phyloP scores from a whole-genome alignment of 2,329 filamentous ascomycete genomes.

The Colletotrichum sp. region DNA sequence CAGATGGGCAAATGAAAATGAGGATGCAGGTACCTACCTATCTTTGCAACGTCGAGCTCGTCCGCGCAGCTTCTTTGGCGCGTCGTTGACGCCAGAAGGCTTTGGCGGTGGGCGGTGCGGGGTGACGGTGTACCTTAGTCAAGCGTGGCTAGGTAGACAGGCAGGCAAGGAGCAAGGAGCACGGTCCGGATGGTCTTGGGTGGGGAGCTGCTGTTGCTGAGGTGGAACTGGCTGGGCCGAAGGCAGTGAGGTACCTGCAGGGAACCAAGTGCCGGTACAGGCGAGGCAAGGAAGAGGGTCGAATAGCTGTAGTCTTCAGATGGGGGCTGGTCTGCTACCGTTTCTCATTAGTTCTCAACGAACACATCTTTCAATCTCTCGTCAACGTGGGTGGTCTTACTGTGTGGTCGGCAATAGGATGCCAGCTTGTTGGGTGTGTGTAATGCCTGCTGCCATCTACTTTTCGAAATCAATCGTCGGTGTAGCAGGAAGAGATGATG shows the following conservation, averaged over 20 bases:
- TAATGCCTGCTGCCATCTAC: not conserved
- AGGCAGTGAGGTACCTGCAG: not conserved
- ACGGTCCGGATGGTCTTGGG: not conserved
- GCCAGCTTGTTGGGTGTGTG: not conserved
- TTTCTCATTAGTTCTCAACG: not conserved
- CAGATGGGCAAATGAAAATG: not conserved
- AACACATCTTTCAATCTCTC: not conserved
- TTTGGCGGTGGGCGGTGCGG: constrained; percentile 3
- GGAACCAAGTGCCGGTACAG: not conserved
- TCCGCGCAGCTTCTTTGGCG: not conserved
- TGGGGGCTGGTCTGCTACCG: not conserved
- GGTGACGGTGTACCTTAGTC: constrained; percentile 5
- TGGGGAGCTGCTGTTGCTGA: not conserved
- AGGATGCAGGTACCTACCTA: not conserved
- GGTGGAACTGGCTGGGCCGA: not conserved
- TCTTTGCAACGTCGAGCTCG: not conserved
- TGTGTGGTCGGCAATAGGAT: not conserved
- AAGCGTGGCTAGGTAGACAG: not conserved
- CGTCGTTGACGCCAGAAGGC: not conserved
- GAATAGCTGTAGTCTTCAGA: not conserved
- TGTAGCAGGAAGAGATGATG: not conserved
- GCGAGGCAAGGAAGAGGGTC: not conserved
- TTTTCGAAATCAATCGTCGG: not conserved
- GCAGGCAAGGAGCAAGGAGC: not conserved
- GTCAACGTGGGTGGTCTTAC: not conserved